Evolutionary conservation across 768 basidiomycete species (phyloP), one percentile per base, ranked within the genome.

Genomic region (Trametes punicea): DNA sequence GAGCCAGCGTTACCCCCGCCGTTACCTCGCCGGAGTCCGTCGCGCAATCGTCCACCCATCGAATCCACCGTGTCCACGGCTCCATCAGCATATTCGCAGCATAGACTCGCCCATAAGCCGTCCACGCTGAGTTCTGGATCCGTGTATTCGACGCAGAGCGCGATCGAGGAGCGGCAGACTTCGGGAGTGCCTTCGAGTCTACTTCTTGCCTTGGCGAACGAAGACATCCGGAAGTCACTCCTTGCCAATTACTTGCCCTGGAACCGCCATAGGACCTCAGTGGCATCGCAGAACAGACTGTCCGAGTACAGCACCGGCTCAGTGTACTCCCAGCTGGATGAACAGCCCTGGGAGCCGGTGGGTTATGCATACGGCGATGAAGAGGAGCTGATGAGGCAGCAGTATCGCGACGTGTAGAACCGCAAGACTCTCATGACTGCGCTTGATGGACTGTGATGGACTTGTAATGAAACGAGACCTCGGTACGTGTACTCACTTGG

Each of bases 71-170:
- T 46, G 6, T 56, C 59, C 25, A 39, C 48, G 3, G 50, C 50
- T 5, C 41, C 48, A 7, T 51, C 56, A 15, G 16, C 52, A 10
- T 44, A 45, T 29, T n/a, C 27, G 16, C 40, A 51, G 30, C 58
- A 60, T 25, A 33, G 58, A 3, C 53, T 64, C 10, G 39, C 33
- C 6, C 63, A 65, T 30, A 63, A 63, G 58, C 63, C 63, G 31
- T 71, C 73, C 8, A 70, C 67, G 29, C 61, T 71, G 56, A 73
- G 71, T 62, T 66, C 73, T 7, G 63, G 56, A 20, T 74, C 74
- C 11, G 55, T 67, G 30, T 75, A 74, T 57, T 75, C 74, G n/a
- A 64, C 67, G 9, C 71, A 66, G 53, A 76, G 70, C 56, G 74
- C 68, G 8, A 39, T 55, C 8, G 74, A 75, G 59, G 71, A 73